Base-by-base conservation (phyloP, 2,329 filamentous ascomycete species). In the Xylaria hypoxylon region DNA sequence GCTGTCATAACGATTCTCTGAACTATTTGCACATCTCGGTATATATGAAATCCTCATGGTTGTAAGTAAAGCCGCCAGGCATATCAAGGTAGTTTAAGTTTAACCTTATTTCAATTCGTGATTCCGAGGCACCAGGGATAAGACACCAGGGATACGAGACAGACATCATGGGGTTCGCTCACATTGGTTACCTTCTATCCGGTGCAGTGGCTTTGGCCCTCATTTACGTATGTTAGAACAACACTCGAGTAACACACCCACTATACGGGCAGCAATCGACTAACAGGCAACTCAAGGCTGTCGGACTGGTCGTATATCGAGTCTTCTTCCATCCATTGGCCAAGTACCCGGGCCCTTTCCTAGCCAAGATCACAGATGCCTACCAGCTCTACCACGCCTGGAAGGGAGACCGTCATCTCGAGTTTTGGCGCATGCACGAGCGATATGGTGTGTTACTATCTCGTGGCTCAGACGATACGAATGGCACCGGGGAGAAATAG, bases 351-450 rank as follows among this genome's bases (percentile, higher is more conserved):
- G 89, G 89, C 1, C 90, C 89, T 0, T 79, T 89, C 53, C 75
- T 90, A 47, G 88, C 87, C 64, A 89, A 87, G 74, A 78, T 90
- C 71, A 89, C 88, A n/a, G 84, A 89, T 72, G 86, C 81, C 70
- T 86, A 90, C 72, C 87, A 89, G 76, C 85, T 91, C 33, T 94
- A 92, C 77, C 89, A 93, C 71, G 90, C 91, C 53, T 92, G 89
- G 79, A 90, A 87, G 73, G 92, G 92, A 59, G 89, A 92, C 71
- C 86, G 91, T 1, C 92, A 94, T 75, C 84, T 94, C 19, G 88
- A 91, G 74, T 89, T 93, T 73, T 89, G 89, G 81, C 83, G 85
- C 33, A 83, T 90, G 71, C 93, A 96, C 77, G 81, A 89, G 71
- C 84, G 85, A 75, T 94, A 96, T 74, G 92, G 91, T 83, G 78